Percentiles rank a stretch among this genome's conserved stretches.
phyloP scores from a whole-genome alignment of 1,284 basidiomycete genomes.

The Tilletia indica region DNA sequence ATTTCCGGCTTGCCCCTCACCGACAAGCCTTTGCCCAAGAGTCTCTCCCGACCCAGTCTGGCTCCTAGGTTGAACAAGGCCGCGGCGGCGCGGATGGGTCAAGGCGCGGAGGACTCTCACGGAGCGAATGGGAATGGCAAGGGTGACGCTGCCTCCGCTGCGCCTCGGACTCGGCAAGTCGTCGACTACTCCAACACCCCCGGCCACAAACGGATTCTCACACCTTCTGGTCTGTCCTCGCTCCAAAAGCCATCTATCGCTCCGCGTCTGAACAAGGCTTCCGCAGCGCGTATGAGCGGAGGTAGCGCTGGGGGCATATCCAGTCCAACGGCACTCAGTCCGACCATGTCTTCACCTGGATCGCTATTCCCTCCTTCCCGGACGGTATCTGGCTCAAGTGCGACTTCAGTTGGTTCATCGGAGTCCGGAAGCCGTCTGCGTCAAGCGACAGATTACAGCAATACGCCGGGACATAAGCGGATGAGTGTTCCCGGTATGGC shows the following conservation, averaged over 20 bases:
- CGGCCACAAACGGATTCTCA: slow-evolving; percentile 32
- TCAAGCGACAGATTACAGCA: slow-evolving; percentile 28
- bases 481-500: slow-evolving; percentile 19
- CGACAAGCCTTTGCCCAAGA: slow-evolving; percentile 22
- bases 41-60: slow-evolving; percentile 29
- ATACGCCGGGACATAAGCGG: slow-evolving; percentile 42
- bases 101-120: not conserved
- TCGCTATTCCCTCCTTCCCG: not conserved
- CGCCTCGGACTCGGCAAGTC: slow-evolving; percentile 21
- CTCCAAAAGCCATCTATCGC: slow-evolving; percentile 28
- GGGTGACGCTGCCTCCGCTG: not conserved
- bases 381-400: slow-evolving; percentile 1
- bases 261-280: slow-evolving; percentile 29
- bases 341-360: not conserved
- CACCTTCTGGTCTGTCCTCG: slow-evolving; percentile 23
- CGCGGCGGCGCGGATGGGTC: slow-evolving; percentile 27
- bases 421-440: slow-evolving; percentile 11
- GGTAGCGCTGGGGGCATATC: not conserved
- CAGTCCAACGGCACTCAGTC: not conserved
- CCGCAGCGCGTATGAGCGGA: slow-evolving; percentile 18
- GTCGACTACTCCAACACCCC: slow-evolving; percentile 40
- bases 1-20: slow-evolving; percentile 34
- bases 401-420: not conserved
- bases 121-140: not conserved
- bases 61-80: slow-evolving; percentile 39